Evolutionary conservation across 768 basidiomycete genomes (phyloP).

Genomic region (Trametopsis cervina): DNA sequence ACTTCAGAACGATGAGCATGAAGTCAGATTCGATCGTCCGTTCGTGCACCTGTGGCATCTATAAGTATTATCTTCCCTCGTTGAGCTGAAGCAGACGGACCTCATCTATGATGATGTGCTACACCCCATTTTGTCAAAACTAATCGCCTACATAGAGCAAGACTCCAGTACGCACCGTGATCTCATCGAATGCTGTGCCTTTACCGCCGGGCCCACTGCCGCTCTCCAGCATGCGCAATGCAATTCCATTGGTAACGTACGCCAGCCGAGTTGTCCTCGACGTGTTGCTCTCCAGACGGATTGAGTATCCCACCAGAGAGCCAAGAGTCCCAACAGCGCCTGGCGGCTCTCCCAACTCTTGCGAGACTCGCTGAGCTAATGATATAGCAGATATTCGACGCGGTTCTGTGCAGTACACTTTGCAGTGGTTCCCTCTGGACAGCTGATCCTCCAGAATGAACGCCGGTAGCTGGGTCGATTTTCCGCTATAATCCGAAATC

Average conservation of each 20-base stretch:
- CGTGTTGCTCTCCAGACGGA: constrained; percentile 85
- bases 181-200: constrained; percentile 85
- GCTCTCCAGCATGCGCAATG: constrained; percentile 92
- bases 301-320: constrained; percentile 91
- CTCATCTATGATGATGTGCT: constrained; percentile 97
- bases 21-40: constrained; percentile 97
- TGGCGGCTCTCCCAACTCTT: constrained; percentile 82
- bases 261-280: constrained; percentile 71
- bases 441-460: constrained; percentile 92
- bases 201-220: constrained; percentile 62
- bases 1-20: constrained; percentile 87
- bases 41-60: constrained; percentile 69
- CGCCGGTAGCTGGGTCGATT: constrained; percentile 92
- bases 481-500: constrained; percentile 51
- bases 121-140: neutral
- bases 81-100: constrained; percentile 27
- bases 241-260: constrained; percentile 92
- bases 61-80: neutral
- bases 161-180: constrained; percentile 82
- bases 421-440: constrained; percentile 73
- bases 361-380: constrained; percentile 89
- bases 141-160: constrained; percentile 1
- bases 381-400: constrained; percentile 95
- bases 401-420: constrained; percentile 93
- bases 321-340: constrained; percentile 68